These are phyloP conservation scores for Phytopythium chamaehyphon DNA, from an alignment of 352 stramenopile species.

Conservation along the genomic window DNA sequence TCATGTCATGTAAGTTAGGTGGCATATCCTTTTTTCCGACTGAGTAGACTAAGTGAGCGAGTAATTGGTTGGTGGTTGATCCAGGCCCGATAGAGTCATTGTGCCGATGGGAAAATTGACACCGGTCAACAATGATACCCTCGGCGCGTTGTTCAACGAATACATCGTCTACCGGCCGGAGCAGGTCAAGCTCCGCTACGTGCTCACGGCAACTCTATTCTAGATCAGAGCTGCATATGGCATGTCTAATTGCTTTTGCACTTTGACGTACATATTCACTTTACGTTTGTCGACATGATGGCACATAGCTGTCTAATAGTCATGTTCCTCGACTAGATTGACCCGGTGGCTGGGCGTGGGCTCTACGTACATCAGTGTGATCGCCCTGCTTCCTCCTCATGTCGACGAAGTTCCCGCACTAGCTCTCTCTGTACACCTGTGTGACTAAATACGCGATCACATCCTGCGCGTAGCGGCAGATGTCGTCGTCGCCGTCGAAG, in stretches of 20 bases:
- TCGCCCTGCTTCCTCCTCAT: too few species aligned
- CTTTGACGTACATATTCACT: too few species aligned
- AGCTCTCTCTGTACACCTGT: conserved; percentile 79
- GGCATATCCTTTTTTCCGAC: too few species aligned
- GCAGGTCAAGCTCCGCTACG: conserved; percentile 38
- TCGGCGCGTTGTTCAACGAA: conserved; percentile 38
- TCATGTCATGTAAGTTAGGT: too few species aligned
- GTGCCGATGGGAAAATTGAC: conserved; percentile 27
- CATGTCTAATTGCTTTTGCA: too few species aligned
- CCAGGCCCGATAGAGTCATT: conserved; percentile 27
- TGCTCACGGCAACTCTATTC: conserved; percentile 27
- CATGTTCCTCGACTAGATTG: too few species aligned
- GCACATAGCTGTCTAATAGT: too few species aligned
- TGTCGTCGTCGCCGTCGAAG: conserved; percentile 77
- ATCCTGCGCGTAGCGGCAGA: conserved; percentile 84
- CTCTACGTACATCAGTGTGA: too few species aligned
- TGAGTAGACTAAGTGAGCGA: too few species aligned
- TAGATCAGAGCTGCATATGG: too few species aligned
- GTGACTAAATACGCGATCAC: conserved; percentile 87
- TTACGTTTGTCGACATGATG: too few species aligned
- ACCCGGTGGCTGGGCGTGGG: too few species aligned
- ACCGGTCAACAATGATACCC: conserved; percentile 6
- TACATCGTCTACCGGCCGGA: conserved; percentile 43
- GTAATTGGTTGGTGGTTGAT: neutral
- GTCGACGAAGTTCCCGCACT: neutral